phyloP scores from a whole-genome alignment of 1,284 basidiomycete species.

The Trichosporon asahii region DNA sequence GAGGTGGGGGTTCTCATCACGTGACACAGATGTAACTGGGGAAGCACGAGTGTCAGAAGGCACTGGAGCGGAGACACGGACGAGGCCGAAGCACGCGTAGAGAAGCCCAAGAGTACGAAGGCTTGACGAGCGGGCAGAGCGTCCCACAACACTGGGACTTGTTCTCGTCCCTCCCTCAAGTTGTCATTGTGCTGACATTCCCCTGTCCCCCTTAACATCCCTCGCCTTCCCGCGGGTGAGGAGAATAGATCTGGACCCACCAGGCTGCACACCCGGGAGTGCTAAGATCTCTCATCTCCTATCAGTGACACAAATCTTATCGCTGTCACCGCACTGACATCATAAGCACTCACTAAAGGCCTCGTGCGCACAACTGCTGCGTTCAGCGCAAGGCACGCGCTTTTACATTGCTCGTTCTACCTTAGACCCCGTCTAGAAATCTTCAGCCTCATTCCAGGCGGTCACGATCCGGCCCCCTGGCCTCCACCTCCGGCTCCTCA shows the following conservation, averaged over 20 bases:
- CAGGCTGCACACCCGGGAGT: neutral
- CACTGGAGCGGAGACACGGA: neutral
- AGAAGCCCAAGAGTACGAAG: neutral
- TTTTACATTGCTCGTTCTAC: neutral
- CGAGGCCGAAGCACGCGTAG: neutral
- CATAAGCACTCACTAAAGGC: neutral
- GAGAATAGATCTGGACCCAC: neutral
- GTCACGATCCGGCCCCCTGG: neutral
- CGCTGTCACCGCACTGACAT: neutral
- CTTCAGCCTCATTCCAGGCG: neutral
- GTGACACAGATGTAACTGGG: neutral
- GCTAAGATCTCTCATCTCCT: neutral
- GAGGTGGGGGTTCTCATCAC: neutral
- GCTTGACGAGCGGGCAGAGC: neutral
- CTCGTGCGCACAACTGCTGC: neutral
- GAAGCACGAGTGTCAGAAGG: neutral
- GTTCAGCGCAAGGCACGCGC: neutral
- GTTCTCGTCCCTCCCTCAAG: neutral
- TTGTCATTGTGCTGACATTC: neutral
- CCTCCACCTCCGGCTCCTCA: neutral
- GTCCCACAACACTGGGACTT: neutral
- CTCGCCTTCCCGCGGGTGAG: neutral
- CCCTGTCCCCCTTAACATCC: too few species aligned
- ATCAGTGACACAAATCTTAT: slow-evolving; percentile 1
- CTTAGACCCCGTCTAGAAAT: neutral